A percentile compares a stretch with the other conserved stretches of the same genome.
phyloP scores from a whole-genome alignment of 2,329 filamentous ascomycete genomes.

The Ilyonectria robusta region DNA sequence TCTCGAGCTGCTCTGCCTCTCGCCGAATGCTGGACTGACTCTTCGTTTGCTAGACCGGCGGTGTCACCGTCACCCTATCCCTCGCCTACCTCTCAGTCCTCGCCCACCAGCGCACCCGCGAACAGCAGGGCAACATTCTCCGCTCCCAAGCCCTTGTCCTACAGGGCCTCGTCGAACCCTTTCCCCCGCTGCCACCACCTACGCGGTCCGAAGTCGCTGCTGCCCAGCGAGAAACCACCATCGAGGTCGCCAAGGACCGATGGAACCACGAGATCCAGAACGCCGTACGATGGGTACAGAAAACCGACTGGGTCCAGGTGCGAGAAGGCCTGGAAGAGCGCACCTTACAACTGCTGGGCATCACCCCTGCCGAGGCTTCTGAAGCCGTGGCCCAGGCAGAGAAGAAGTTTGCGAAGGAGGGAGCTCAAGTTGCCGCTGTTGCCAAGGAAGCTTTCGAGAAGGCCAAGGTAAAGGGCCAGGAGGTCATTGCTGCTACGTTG shows the following conservation, averaged over 20 bases:
- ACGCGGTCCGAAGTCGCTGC: conserved; percentile 66
- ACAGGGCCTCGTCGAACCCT: conserved; percentile 65
- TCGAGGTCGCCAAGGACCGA: conserved; percentile 79
- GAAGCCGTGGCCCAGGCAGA: conserved; percentile 48
- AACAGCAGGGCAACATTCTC: conserved; percentile 69
- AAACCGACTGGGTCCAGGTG: conserved; percentile 74
- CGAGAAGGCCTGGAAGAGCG: conserved; percentile 70
- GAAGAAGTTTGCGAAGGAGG: conserved; percentile 52
- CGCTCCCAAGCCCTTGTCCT: conserved; percentile 70
- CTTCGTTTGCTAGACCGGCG: conserved; percentile 71
- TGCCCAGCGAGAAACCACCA: conserved; percentile 67
- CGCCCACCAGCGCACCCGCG: conserved; percentile 78
- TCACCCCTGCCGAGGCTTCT: conserved; percentile 53
- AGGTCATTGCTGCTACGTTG: conserved; percentile 56
- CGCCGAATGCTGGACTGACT: conserved; percentile 23
- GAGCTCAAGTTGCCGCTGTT: conserved; percentile 49
- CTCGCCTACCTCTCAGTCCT: conserved; percentile 80
- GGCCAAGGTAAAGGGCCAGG: conserved; percentile 55
- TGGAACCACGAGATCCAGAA: conserved; percentile 84
- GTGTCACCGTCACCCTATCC: conserved; percentile 81
- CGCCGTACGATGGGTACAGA: conserved; percentile 76
- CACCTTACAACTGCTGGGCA: conserved; percentile 61
- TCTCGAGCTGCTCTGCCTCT: conserved; percentile 1
- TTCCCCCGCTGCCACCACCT: conserved; percentile 62
- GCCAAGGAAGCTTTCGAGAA: conserved; percentile 54